Base-by-base conservation (phyloP, 192 early-diverging fungal species). In the Coemansia sp. region DNA sequence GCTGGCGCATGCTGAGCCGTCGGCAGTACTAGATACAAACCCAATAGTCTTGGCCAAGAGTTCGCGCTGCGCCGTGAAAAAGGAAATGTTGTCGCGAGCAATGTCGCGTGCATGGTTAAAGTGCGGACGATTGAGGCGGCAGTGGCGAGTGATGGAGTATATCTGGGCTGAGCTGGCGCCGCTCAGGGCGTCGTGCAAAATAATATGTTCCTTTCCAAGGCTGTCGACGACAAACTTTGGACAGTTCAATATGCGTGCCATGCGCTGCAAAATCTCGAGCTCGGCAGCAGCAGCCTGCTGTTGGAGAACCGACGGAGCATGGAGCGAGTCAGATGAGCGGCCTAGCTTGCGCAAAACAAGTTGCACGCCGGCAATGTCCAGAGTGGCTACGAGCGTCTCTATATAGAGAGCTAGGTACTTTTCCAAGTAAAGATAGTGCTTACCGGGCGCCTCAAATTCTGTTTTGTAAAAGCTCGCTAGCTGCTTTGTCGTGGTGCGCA, bases 391-490 rank as follows among this genome's bases (percentile, higher is more conserved):
- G 2, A 82, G 72, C 21, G 67, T 67, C 21, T 74, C 75, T 4
- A 82, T 55, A 28, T 75, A 84, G 4, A 84, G 73, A 0, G 38
- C 55, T 13, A 79, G 60, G 19, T 84, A 84, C 61, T 84, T 84
- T 72, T 84, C 73, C 61, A 84, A 32, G 32, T 84, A 84, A n/a
- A 72, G 49, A 23, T 84, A 84, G 58, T 84, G 81, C 66, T 78
- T 78, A 47, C 81, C 81, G 0, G 81, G 74, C 37, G 73, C 66
- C 50, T 84, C 81, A 63, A 68, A 78, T n/a, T 78, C 74, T 3
- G 81, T 63, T 70, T 84, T 84, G 71, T 84, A 84, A 52, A 84
- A 84, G 28, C 73, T 73, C 11, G 81, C 76, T 10, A 84, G 73
- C 62, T 78, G 77, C 61, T 72, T 78, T 42, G 67, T 69, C 3